Base-by-base conservation (phyloP, 306 rosid genomes). In the Medicago lupulina region DNA sequence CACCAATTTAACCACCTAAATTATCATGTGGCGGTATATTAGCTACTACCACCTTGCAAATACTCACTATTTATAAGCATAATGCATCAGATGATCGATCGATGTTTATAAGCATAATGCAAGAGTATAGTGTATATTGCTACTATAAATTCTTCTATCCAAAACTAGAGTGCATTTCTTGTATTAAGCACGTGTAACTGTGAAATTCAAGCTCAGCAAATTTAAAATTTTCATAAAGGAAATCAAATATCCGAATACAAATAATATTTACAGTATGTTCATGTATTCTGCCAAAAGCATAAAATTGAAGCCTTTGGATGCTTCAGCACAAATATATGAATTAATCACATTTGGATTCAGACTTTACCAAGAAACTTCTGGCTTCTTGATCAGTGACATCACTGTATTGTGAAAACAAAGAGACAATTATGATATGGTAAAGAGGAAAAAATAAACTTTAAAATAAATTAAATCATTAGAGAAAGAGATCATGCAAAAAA, bases 301-400 rank as follows among this genome's bases (percentile, higher is more conserved):
- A 49, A 50, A 11, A 70, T 28, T 21, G 60, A 54, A 61, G 60
- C 44, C 19, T 38, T 68, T 14, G 3, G 11, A 50, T 17, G 50
- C 67, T 71, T 77, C 69, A 65, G 6, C 38, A 36, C 65, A 72
- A 68, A 39, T 43, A 57, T 49, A 69, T 54, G 53, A 19, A 10
- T 57, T 77, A 80, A 60, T 75, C 85, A 67, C 79, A 38, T 75
- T 74, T 81, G 47, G 79, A 44, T 76, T 92, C 93, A 57, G 88
- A 57, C 83, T 87, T 87, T n/a, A 86, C 92, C 75, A 84, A 76
- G 83, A 88, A 90, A 57, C 68, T 83, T 83, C 81, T 83, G 74
- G 96, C 95, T 80, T 95, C 95, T 0, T 83, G 92, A 11, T 95
- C 98, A 16, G 85, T 85, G 63, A 90, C 89, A 62, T 95, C 96